Evolutionary conservation across 305 asterid genomes (phyloP), one percentile per base, ranked within the genome.

Genomic region (Coffea humblotiana): DNA sequence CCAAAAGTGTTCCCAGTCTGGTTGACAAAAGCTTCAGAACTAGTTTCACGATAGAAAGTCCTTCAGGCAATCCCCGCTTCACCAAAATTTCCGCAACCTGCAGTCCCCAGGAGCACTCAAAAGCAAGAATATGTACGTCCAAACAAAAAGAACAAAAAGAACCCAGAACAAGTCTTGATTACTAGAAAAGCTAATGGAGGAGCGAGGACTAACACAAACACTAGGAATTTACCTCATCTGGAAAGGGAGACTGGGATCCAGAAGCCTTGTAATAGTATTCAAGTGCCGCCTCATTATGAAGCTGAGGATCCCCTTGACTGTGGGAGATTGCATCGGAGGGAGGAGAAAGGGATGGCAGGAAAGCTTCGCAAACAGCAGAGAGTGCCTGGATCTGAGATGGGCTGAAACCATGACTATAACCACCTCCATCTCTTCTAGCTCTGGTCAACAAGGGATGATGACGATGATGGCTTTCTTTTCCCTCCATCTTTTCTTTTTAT

Each of bases 341-440:
- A 52, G 70, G n/a, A 48, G 91, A 79, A 58, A 92, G 83, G 45
- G 97, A 89, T 80, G 98, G 99, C 23, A 91, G 83, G 79, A 96
- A 83, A 65, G 97, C 84, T 76, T 90, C 92, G 86, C 94, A 94
- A 14, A 91, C 75, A 83, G 97, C 89, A 49, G 95, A 43, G 70
- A 94, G 54, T 75, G 97, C 83, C 84, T 90, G 93, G 79, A 92
- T 90, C 88, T 95, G 97, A 71, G 91, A 81, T 27, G 88, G 70
- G 78, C 95, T 92, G 72, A 94, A 89, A 80, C 96, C 98, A 94
- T 95, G 98, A 77, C 25, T 86, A 85, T 89, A 89, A 65, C 87
- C 84, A 65, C 80, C 58, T 66, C 43, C 43, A 37, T 71, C 81
- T 75, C 73, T 86, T 29, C 83, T 82, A 65, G 86, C 85, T 78